A percentile compares a stretch with the other conserved stretches of the same genome.
phyloP scores from a whole-genome alignment of 176 grass and related monocot genomes.

The Lolium rigidum region DNA sequence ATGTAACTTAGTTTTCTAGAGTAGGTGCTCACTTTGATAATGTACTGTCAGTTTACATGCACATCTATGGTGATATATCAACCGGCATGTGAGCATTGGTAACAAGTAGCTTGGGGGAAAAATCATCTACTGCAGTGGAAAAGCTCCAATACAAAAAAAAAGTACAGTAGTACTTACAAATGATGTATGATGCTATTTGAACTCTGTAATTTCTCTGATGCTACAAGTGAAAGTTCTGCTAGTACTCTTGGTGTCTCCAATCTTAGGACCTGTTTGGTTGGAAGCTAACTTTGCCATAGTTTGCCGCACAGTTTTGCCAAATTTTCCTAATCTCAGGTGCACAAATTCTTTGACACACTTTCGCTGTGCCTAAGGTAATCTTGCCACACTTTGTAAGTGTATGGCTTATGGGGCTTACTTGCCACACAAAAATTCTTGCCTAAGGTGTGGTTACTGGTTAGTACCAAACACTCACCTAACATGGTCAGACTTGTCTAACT shows the following conservation, averaged over 20 bases:
- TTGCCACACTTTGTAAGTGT: too few relatives aligned
- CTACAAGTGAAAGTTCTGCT: background rate
- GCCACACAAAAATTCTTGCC: background rate
- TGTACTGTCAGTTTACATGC: background rate
- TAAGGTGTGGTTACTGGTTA: background rate
- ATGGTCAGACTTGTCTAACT: background rate
- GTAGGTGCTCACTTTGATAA: background rate
- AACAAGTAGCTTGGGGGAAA: constrained; percentile 15
- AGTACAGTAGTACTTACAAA: background rate
- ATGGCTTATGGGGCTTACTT: too few relatives aligned
- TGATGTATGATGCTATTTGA: background rate
- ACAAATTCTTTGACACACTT: background rate
- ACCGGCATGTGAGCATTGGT: constrained; percentile 21
- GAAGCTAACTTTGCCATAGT: background rate
- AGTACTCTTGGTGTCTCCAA: background rate
- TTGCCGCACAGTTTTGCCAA: background rate
- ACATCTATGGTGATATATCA: constrained; percentile 30
- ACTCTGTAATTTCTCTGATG: constrained; percentile 24
- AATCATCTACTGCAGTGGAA: background rate
- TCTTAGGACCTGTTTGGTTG: constrained; percentile 3
- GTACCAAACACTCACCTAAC: background rate
- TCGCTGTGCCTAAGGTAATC: too few relatives aligned
- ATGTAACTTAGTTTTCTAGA: constrained; percentile 8
- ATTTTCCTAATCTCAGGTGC: background rate
- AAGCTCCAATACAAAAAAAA: background rate